Evolutionary conservation across 176 grass and related monocot genomes (phyloP).

Genomic region (bread wheat (Triticum aestivum)): IWGSC_CS_RefSeq_v2.1 NC_057812.1:54227382-54227881

Average conservation of each 20-base stretch:
- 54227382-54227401: not conserved
- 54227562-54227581: not conserved
- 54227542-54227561: not conserved
- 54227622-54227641: not conserved
- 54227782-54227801: too few species aligned
- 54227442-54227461: not conserved
- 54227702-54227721: too few species aligned
- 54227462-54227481: not conserved
- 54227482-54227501: not conserved
- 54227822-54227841: too few species aligned
- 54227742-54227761: too few species aligned
- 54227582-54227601: not conserved
- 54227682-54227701: too few species aligned
- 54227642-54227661: too few species aligned
- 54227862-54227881: not conserved
- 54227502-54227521: not conserved
- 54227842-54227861: not conserved
- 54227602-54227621: not conserved
- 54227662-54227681: too few species aligned
- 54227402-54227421: slow-evolving; percentile 7
- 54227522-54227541: not conserved
- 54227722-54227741: too few species aligned
- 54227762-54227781: too few species aligned
- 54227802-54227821: too few species aligned
- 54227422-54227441: not conserved